Conservation (phyloP, 371 early-diverging fungal genomes). For the Circinella minor region DNA sequence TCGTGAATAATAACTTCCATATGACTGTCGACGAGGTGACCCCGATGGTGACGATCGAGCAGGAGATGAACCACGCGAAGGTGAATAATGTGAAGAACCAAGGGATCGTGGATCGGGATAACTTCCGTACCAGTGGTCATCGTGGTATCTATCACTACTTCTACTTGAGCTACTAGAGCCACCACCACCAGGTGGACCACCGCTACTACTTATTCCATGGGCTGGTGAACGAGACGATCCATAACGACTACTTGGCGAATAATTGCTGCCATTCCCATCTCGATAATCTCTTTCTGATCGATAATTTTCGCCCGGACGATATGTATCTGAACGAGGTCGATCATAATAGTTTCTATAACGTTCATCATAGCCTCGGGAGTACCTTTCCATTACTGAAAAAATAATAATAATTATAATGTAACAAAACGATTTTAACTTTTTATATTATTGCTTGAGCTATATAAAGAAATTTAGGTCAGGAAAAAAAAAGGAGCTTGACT, state of each 20-base stretch:
- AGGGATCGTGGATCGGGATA: slow-evolving; percentile 29
- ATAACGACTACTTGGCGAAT: slow-evolving; percentile 15
- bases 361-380: slow-evolving; percentile 51
- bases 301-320: slow-evolving; percentile 50
- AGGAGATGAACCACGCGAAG: slow-evolving; percentile 30
- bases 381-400: slow-evolving; percentile 22
- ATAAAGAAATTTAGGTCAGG: no score
- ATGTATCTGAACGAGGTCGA: slow-evolving; percentile 47
- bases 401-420: neutral
- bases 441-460: no score
- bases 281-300: slow-evolving; percentile 45
- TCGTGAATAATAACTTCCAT: slow-evolving; percentile 35
- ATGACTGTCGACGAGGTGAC: slow-evolving; percentile 42
- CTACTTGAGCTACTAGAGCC: neutral
- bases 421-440: no score
- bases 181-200: neutral
- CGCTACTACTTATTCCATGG: slow-evolving; percentile 1
- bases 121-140: slow-evolving; percentile 14
- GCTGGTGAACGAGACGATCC: slow-evolving; percentile 18
- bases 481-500: no score
- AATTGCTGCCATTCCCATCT: slow-evolving; percentile 32
- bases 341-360: slow-evolving; percentile 50
- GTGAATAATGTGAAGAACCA: slow-evolving; percentile 24
- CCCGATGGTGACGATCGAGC: slow-evolving; percentile 35
- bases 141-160: slow-evolving; percentile 12